Evolutionary conservation across 2,329 filamentous ascomycete genomes (phyloP), one percentile per base, ranked within the genome.

Genomic region (Calonectria multiphialidica): DNA sequence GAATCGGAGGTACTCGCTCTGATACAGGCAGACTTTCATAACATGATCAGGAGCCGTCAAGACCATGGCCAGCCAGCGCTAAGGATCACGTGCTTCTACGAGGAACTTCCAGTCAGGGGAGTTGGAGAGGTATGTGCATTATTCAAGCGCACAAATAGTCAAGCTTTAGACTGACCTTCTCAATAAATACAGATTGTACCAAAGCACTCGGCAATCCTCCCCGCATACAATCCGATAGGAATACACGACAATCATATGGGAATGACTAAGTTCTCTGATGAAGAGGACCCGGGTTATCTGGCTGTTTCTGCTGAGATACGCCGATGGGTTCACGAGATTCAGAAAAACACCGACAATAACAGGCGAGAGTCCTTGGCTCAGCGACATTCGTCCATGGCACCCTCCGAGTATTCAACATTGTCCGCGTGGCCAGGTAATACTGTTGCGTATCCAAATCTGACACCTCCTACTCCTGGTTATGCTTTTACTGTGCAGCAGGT

Each of bases 191-290:
- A 59, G 53, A 59, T 59, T 28, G 53, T 59, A 9, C 53, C 53
- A 2, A 59, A 59, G 10, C 53, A 59, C 8, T 59, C 57, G 3
- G 57, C 57, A 9, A 62, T 62, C 3, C 40, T 62, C 5, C 57
- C 57, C 7, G 57, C 57, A 8, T 62, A 45, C 10, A 45, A 62
- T 25, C 37, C 57, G 16, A 62, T 62, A 18, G 57, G 57, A 18
- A 62, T 62, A 13, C 40, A 62, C 18, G 37, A 62, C 5, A 45
- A 62, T n/a, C 40, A 62, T 15, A 62, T 62, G 57, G 57, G 40
- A 3, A 62, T 62, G 57, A 62, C 57, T 15, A 42, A 62, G 10
- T 62, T 62, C 5, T 28, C 25, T 42, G 18, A 23, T 16, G 13
- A 44, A 10, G 37, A 62, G 13, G 57, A 62, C 37, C 40, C 15